Evolutionary conservation across 2,329 filamentous ascomycete genomes (phyloP), one percentile per base, ranked within the genome.

Genomic region (Blastomyces parvus): DNA sequence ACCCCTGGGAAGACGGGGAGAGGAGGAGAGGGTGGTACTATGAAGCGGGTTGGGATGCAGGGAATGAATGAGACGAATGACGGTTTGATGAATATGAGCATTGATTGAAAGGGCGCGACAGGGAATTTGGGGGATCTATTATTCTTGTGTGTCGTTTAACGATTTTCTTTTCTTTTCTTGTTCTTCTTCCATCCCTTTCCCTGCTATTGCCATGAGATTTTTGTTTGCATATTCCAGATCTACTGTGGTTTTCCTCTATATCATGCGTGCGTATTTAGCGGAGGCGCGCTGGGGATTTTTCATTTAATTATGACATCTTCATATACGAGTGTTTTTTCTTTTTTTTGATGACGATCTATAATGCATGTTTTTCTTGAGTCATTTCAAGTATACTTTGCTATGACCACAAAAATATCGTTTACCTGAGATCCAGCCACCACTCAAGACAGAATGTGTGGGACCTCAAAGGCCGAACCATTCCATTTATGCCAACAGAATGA

Each of bases 41-140:
- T 52, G 27, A 14, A 87, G 80, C 66, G 90, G 42, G 81, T 96
- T 17, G 91, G 91, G 9, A 83, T 95, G 68, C 92, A 97, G 76
- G 91, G 92, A 0, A 97, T 97, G 92, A 88, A 85, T 22, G 93
- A 97, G 76, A 93, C 93, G n/a, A 91, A 91, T 73, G 93, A 97
- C 74, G 90, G 91, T 1, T 82, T 97, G 67, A 96, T 96, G 88
- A 91, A 93, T 70, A 94, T 97, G 89, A 96, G 90, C 75, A 96
- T 97, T 71, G 92, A 97, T 74, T 96, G 79, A 77, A n/a, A 5
- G 22, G 25, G 22, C 2, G 6, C 7, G 19, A 2, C 7, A 5
- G 4, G 36, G n/a, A 19, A 19, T 33, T 55, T 17, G 9, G 27
- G 6, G n/a, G 22, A 30, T 27, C 19, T 55, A n/a, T 36, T 36